Evolutionary conservation across 805 yeast species (phyloP), one percentile per base, ranked within the genome.

Genomic region (Yarrowia porcina): DNA sequence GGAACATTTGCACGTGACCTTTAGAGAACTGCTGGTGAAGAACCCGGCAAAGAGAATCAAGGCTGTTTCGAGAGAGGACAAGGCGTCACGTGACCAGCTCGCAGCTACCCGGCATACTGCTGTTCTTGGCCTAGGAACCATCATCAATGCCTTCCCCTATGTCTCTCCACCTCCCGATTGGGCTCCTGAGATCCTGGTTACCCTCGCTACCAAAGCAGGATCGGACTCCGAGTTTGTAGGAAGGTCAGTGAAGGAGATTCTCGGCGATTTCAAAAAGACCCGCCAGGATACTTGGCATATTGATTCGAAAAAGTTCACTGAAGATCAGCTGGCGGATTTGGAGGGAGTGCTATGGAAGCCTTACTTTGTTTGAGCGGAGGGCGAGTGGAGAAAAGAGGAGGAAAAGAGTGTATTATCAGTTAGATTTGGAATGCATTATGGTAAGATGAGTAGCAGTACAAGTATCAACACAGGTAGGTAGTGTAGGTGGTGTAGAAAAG

Each of bases 211-310:
- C 25, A 85, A 85, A 71, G 86, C 90, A 2, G 80, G 87, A 2
- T 83, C 88, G 15, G 82, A 88, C 20, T 86, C 86, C 17, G 97
- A 97, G 8, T 72, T 85, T 61, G 83, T 88, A 28, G 97, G 97
- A 0, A 83, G 86, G 62, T 82, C 96, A 1, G 96, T 97, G 7
- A 93, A 93, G 73, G 86, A 85, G 32, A 81, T 83, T 1, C 79
- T 93, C 57, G 86, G 96, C 66, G 86, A 84, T 66, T 94, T 94
- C 76, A 93, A 92, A 73, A 91, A 91, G 76, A 84, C 90, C 6
- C 82, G 98, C 67, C 96, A 92, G 64, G 99, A 93, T 69, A 90
- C 97, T 0, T 93, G 99, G 99, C 96, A 89, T 69, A 83, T 90
- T 64, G 99, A 93, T 72, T 82, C 88, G 65, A 79, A 79, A 67